phyloP scores from a whole-genome alignment of 352 stramenopile genomes.

The Pythium periplocum region DNA sequence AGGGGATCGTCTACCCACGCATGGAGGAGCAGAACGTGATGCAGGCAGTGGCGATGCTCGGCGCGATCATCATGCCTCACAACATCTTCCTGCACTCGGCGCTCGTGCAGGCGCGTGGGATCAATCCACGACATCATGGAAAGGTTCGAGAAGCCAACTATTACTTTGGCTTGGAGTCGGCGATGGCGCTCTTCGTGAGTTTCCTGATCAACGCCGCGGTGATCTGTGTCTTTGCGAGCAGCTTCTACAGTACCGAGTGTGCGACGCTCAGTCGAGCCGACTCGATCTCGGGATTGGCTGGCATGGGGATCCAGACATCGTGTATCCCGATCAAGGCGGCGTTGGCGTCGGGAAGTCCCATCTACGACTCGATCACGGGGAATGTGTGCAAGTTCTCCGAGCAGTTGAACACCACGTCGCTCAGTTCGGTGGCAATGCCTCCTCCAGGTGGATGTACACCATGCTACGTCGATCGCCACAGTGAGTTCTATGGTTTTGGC shows the following conservation, averaged over 20 bases:
- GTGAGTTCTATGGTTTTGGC: constrained; percentile 11
- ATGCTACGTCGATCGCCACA: constrained; percentile 43
- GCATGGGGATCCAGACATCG: constrained; percentile 52
- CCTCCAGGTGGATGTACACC: constrained; percentile 19
- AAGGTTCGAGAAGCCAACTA: constrained; percentile 57
- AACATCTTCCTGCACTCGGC: constrained; percentile 95
- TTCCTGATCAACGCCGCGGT: constrained; percentile 92
- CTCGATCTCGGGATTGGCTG: constrained; percentile 44
- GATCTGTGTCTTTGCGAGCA: constrained; percentile 85
- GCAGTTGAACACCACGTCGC: constrained; percentile 1
- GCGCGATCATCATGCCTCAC: constrained; percentile 94
- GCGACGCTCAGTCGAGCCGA: constrained; percentile 39
- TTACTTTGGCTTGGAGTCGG: constrained; percentile 86
- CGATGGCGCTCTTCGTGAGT: constrained; percentile 76
- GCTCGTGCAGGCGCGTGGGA: constrained; percentile 63
- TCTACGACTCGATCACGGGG: constrained; percentile 56
- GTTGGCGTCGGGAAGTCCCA: constrained; percentile 38
- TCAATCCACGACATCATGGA: constrained; percentile 17
- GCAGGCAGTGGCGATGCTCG: constrained; percentile 74
- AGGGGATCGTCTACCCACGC: constrained; percentile 63
- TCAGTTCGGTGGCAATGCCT: too few relatives aligned
- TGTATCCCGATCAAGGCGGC: constrained; percentile 53
- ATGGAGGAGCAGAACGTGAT: constrained; percentile 57
- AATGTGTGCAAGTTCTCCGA: constrained; percentile 41
- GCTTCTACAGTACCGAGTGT: constrained; percentile 76